Percentiles rank a stretch among this genome's conserved stretches.
Evolutionary conservation across 768 basidiomycete genomes (phyloP).

Genomic region (Termitomyces sp.): DNA sequence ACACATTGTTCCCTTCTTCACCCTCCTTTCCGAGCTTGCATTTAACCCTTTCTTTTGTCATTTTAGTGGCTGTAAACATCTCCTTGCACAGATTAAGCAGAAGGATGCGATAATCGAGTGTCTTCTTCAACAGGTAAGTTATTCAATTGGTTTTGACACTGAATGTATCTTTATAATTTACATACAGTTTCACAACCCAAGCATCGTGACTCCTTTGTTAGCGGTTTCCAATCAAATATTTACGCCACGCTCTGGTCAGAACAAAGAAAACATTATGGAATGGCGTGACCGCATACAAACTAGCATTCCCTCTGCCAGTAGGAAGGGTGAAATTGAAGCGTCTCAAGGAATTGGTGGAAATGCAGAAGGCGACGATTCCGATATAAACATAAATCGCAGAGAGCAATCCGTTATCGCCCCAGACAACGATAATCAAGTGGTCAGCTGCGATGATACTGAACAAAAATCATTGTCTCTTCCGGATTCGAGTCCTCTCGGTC

Average conservation of each 20-base stretch:
- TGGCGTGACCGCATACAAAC: not conserved
- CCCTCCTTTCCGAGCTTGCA: constrained; percentile 32
- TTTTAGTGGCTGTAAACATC: constrained; percentile 77
- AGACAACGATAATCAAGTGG: not conserved
- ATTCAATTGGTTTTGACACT: not conserved
- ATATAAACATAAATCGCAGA: not conserved
- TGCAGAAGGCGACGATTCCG: not conserved
- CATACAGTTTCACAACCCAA: not conserved
- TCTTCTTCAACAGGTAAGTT: constrained; percentile 71
- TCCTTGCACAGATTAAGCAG: constrained; percentile 81
- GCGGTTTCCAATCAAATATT: not conserved
- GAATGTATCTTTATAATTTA: not conserved
- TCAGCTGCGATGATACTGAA: not conserved
- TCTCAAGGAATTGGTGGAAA: not conserved
- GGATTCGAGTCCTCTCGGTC: not conserved
- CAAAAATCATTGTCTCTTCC: not conserved
- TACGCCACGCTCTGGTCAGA: not conserved
- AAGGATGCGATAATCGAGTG: constrained; percentile 86
- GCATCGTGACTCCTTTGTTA: not conserved
- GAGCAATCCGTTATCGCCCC: not conserved
- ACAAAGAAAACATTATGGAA: not conserved
- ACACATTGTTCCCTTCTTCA: constrained; percentile 13
- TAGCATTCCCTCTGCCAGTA: not conserved
- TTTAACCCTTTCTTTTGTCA: constrained; percentile 30
- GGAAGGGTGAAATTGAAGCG: not conserved